Base-by-base conservation (phyloP, 176 grass and related monocot species). In the Cenchrus americanus region DNA sequence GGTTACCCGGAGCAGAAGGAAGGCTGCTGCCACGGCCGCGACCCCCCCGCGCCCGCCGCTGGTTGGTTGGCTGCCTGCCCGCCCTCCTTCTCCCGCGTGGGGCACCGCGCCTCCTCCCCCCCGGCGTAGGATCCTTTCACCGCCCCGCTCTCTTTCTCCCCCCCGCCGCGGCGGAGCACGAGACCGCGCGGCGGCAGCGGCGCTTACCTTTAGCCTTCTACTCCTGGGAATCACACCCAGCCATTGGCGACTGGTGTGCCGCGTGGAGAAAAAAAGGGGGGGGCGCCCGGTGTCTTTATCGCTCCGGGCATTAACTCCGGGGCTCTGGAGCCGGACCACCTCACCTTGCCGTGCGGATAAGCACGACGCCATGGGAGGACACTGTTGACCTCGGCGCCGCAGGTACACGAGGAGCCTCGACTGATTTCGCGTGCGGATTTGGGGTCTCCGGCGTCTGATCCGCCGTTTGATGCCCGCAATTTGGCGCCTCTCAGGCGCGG, bases 301-400 rank as follows among this genome's bases (percentile, higher is more conserved):
- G 41, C 42, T 30, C 8, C 7, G 66, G 79, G 84, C 84, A 90
- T 90, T 87, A 83, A 87, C 69, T 58, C 37, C 51, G 66, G 51
- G 52, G 52, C 50, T 61, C 37, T 22, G 21, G 8, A 44, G 63
- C 67, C 73, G 68, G 67, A 62, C 80, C 67, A 63, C 68, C 75
- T 69, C 27, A 30, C 27, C 27, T 66, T 83, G 67, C 75, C 80
- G 67, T 79, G 74, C 22, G 88, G 59, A 77, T 85, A 85, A 60
- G 71, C 72, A 69, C 82, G 54, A 47, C 12, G 73, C 68, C 73
- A 89, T 87, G 86, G 83, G 80, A 76, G 80, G 77, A 68, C 75
- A 57, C 57, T 43, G 80, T 79, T 91, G 82, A 94, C 84, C 64
- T 78, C 50, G 30, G 4, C 65, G 40, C 82, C 87, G 40, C 82